Evolutionary conservation across 2,329 filamentous ascomycete species (phyloP).

Genomic region (Paracoccidioides brasiliensis): DNA sequence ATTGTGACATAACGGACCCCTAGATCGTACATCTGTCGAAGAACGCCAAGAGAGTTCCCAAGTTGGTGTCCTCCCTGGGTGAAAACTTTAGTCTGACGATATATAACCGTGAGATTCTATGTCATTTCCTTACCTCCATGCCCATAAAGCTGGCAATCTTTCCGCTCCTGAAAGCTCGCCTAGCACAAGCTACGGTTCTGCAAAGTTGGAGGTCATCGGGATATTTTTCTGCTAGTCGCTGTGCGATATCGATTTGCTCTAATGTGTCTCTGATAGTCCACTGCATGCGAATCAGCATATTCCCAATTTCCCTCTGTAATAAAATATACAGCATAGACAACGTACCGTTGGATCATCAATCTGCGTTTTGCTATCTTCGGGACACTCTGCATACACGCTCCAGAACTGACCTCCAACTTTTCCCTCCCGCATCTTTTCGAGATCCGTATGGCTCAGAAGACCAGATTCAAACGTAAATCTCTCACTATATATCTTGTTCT

Average conservation of each 20-base stretch:
- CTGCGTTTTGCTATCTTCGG: conserved; percentile 4
- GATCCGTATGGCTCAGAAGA: conserved; percentile 18
- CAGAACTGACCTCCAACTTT: conserved; percentile 21
- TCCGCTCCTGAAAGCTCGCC: conserved; percentile 11
- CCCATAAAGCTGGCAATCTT: conserved; percentile 16
- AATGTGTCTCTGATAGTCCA: conserved; percentile 16
- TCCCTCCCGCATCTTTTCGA: conserved; percentile 16
- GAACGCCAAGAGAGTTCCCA: conserved; percentile 14
- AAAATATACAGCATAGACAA: background rate
- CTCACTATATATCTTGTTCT: conserved; percentile 19
- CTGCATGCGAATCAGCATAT: background rate
- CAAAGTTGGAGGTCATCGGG: conserved; percentile 15
- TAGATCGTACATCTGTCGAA: conserved; percentile 10
- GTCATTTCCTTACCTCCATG: conserved; percentile 11
- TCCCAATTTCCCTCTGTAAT: background rate
- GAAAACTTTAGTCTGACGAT: background rate
- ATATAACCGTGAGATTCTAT: background rate
- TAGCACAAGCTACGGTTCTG: conserved; percentile 11
- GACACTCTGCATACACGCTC: conserved; percentile 19
- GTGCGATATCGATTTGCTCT: conserved; percentile 18
- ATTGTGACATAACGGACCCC: conserved; percentile 16
- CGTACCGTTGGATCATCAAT: conserved; percentile 14
- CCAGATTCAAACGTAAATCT: conserved; percentile 12
- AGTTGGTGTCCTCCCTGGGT: conserved; percentile 17
- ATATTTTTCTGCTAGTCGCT: conserved; percentile 15